Percentiles rank a stretch among this genome's conserved stretches.
Conservation (phyloP, 1,139 yeast species). For the Scheffersomyces illinoinensis region DNA sequence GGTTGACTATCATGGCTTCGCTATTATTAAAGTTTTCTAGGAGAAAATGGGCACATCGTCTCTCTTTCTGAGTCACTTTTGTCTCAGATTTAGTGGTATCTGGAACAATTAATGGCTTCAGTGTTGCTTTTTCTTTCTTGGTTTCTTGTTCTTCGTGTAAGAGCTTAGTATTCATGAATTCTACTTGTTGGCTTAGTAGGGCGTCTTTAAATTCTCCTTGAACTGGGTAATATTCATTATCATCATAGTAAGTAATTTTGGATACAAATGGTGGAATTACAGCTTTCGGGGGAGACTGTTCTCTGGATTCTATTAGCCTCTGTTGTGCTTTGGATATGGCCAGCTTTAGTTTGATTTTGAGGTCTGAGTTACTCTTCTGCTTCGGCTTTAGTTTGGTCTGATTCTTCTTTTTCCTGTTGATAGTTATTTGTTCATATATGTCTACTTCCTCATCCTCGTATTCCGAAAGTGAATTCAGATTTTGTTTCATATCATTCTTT, state of each 20-base stretch:
- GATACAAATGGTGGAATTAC: background rate
- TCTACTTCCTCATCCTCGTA: constrained; percentile 9
- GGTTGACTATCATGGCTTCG: background rate
- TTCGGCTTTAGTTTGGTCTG: background rate
- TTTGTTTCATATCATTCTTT: background rate
- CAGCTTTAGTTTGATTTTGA: background rate
- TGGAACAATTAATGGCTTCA: background rate
- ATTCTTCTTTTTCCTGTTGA: constrained; percentile 2
- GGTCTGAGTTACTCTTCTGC: background rate
- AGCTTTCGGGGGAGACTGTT: background rate
- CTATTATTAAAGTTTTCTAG: background rate
- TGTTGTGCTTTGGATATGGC: background rate
- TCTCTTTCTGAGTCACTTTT: background rate
- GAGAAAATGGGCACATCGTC: background rate
- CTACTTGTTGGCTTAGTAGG: constrained; percentile 3
- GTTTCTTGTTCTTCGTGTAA: background rate
- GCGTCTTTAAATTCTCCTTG: background rate
- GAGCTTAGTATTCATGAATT: constrained; percentile 4
- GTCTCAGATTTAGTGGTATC: background rate
- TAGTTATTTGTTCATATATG: constrained; percentile 10
- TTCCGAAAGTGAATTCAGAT: background rate
- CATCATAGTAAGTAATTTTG: background rate
- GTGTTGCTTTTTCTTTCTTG: background rate
- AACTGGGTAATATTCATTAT: background rate
- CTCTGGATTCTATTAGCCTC: background rate